These are phyloP conservation scores for Aspergillus olivimuriae DNA, from an alignment of 495 filamentous ascomycete species.

Conservation along the genomic window DNA sequence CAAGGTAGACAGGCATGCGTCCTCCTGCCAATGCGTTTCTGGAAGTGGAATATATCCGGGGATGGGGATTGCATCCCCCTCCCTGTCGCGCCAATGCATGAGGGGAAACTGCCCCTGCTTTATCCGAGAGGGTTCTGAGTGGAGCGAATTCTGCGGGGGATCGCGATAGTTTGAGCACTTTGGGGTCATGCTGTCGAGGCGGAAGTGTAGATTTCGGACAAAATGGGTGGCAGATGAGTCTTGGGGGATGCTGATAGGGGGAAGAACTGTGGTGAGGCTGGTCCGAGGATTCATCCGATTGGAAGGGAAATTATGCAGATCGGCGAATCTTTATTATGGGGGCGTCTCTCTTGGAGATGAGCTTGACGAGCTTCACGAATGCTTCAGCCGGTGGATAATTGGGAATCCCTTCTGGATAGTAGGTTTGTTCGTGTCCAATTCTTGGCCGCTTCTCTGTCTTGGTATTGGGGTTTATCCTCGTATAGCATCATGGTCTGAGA, in stretches of 20 bases:
- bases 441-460: too few relatives aligned
- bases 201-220: background rate
- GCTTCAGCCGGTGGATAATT: too few relatives aligned
- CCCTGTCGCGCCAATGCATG: too few relatives aligned
- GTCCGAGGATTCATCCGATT: conserved; percentile 22
- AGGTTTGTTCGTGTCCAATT: too few relatives aligned
- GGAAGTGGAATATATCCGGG: background rate
- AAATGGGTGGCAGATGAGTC: background rate
- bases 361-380: too few relatives aligned
- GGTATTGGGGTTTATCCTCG: too few relatives aligned
- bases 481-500: too few relatives aligned
- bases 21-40: background rate
- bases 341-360: background rate
- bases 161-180: background rate
- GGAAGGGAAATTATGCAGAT: conserved; percentile 26
- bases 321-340: background rate
- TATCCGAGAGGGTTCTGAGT: background rate
- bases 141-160: background rate
- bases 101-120: background rate
- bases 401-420: too few relatives aligned
- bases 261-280: conserved; percentile 13
- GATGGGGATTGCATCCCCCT: background rate
- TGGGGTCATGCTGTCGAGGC: too few relatives aligned
- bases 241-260: conserved; percentile 26
- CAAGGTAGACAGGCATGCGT: background rate